A percentile compares a stretch with the other conserved stretches of the same genome.
Evolutionary conservation across 1,284 basidiomycete genomes (phyloP).

Genomic region (Athelia psychrophila): DNA sequence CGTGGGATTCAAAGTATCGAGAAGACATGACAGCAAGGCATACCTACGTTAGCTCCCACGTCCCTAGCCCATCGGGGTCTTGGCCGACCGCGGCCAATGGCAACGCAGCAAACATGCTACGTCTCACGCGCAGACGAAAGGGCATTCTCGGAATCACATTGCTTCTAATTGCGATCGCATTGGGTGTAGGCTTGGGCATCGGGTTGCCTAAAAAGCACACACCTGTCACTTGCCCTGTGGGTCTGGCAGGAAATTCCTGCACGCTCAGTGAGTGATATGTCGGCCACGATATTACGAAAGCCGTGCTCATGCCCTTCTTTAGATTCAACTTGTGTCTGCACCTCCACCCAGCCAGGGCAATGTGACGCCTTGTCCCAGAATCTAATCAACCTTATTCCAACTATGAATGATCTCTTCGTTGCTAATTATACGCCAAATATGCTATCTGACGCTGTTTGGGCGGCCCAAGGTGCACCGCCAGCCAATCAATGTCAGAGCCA

Average conservation of each 20-base stretch:
- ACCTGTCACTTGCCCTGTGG: slow-evolving; percentile 32
- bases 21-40: too few relatives aligned
- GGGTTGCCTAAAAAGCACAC: slow-evolving; percentile 23
- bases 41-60: neutral
- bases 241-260: slow-evolving; percentile 47
- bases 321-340: slow-evolving; percentile 66
- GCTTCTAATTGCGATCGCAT: slow-evolving; percentile 4
- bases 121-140: neutral
- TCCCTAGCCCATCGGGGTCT: neutral
- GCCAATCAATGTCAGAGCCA: slow-evolving; percentile 47
- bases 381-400: slow-evolving; percentile 45
- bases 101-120: neutral
- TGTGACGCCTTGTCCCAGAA: slow-evolving; percentile 56
- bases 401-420: slow-evolving; percentile 46
- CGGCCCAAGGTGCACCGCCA: slow-evolving; percentile 39
- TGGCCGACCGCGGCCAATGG: neutral
- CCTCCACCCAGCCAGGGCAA: slow-evolving; percentile 34
- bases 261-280: slow-evolving; percentile 45
- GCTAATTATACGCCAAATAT: slow-evolving; percentile 41
- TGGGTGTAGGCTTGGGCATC: slow-evolving; percentile 39
- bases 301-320: slow-evolving; percentile 5
- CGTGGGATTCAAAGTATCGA: too few relatives aligned
- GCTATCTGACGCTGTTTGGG: slow-evolving; percentile 49
- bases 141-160: neutral
- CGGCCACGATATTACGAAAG: slow-evolving; percentile 1